Evolutionary conservation across 2,329 filamentous ascomycete genomes (phyloP).

Genomic region (Cercospora citrullina): DNA sequence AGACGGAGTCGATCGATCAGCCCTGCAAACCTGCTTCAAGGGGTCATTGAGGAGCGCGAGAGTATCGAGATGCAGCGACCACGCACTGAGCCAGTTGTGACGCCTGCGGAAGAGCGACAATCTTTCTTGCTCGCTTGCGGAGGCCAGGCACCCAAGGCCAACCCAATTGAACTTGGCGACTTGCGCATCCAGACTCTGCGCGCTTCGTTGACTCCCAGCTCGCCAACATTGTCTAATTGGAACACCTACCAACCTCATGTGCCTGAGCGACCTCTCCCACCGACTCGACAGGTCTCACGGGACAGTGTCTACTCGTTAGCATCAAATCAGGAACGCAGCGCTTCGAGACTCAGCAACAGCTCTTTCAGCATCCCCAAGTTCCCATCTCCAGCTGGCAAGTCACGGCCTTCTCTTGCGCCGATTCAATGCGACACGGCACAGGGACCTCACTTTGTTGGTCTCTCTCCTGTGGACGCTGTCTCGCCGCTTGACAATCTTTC

Average conservation of each 20-base stretch:
- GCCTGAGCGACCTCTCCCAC: slow-evolving; percentile 1
- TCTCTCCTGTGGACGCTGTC: slow-evolving; percentile 17
- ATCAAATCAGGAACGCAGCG: background rate
- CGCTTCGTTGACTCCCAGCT: slow-evolving; percentile 45
- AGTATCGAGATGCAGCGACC: slow-evolving; percentile 24
- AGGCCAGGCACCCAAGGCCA: slow-evolving; percentile 15
- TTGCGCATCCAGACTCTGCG: slow-evolving; percentile 40
- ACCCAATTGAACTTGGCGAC: slow-evolving; percentile 5
- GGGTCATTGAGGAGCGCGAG: slow-evolving; percentile 44
- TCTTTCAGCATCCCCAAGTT: slow-evolving; percentile 42
- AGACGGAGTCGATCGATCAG: slow-evolving; percentile 39
- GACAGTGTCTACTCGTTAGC: slow-evolving; percentile 9
- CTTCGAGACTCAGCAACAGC: slow-evolving; percentile 10
- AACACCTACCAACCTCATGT: slow-evolving; percentile 32
- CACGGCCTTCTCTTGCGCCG: slow-evolving; percentile 18
- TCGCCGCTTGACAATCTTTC: slow-evolving; percentile 19
- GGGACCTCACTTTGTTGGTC: slow-evolving; percentile 31
- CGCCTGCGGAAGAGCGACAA: slow-evolving; percentile 8
- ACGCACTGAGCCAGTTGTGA: slow-evolving; percentile 9
- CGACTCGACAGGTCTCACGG: background rate
- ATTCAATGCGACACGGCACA: slow-evolving; percentile 22
- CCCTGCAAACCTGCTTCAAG: slow-evolving; percentile 37
- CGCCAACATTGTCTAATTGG: slow-evolving; percentile 42
- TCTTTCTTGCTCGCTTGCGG: slow-evolving; percentile 13
- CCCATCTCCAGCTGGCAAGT: slow-evolving; percentile 33